Evolutionary conservation across 1,284 basidiomycete species (phyloP).

Genomic region (Kalmanozyma brasiliensis): DNA sequence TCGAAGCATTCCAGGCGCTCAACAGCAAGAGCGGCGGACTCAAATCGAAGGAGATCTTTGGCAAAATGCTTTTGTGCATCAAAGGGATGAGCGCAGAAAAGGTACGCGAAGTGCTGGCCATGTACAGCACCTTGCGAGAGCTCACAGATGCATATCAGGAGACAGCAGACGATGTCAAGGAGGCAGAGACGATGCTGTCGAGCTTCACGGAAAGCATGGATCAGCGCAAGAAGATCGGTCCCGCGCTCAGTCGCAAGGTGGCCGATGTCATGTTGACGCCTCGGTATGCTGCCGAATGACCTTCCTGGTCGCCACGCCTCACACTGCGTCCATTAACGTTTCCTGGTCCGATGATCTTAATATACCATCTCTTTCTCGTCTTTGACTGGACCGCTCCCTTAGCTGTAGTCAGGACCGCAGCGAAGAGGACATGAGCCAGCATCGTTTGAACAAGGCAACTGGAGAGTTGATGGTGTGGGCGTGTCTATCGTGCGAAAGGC

Average conservation of each 20-base stretch:
- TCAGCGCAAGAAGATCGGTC: conserved; percentile 48
- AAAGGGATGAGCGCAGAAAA: conserved; percentile 72
- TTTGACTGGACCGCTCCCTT: too few species aligned
- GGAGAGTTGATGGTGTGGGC: not conserved
- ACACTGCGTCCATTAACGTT: too few species aligned
- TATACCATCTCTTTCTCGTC: too few species aligned
- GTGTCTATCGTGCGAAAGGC: conserved; percentile 29
- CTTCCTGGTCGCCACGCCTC: too few species aligned
- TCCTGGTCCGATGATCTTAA: too few species aligned
- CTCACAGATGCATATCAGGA: conserved; percentile 69
- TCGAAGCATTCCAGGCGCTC: conserved; percentile 70
- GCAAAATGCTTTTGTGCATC: conserved; percentile 72
- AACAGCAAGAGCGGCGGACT: conserved; percentile 71
- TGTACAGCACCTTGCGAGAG: conserved; percentile 70
- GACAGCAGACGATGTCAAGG: conserved; percentile 21
- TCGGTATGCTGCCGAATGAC: conserved; percentile 23
- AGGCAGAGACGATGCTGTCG: conserved; percentile 21
- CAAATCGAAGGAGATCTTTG: conserved; percentile 71
- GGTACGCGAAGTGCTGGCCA: conserved; percentile 70
- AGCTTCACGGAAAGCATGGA: conserved; percentile 34
- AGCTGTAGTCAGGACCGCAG: too few species aligned
- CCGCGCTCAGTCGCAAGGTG: conserved; percentile 45
- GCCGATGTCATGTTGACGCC: conserved; percentile 31
- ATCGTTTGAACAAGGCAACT: too few species aligned
- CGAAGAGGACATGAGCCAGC: too few species aligned